phyloP scores from a whole-genome alignment of 2,329 filamentous ascomycete species.

The Anisogramma anomala region DNA sequence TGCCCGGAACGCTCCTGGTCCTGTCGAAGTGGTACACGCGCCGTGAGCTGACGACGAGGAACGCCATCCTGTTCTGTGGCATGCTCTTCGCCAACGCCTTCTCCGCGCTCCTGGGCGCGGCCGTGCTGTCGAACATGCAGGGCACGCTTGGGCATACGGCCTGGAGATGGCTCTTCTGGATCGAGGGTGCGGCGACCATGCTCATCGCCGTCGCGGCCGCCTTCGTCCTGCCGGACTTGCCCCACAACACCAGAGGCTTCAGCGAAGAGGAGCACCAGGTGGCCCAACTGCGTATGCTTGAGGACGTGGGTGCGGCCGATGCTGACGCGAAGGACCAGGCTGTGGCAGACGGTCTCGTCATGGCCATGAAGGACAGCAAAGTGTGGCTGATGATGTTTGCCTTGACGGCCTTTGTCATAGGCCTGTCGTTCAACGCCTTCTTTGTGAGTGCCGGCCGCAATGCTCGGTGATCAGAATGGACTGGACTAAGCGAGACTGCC shows the following conservation, averaged over 20 bases:
- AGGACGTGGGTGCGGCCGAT: conserved; percentile 47
- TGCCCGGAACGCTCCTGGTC: conserved; percentile 52
- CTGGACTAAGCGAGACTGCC: neutral
- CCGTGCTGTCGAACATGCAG: conserved; percentile 48
- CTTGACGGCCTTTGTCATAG: conserved; percentile 49
- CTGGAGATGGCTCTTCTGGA: conserved; percentile 52
- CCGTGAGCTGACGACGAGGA: conserved; percentile 41
- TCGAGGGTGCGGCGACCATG: conserved; percentile 45
- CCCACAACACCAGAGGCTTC: conserved; percentile 46
- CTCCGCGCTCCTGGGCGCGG: conserved; percentile 45
- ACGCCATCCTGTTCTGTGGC: conserved; percentile 47
- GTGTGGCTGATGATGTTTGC: conserved; percentile 54
- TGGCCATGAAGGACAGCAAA: conserved; percentile 49
- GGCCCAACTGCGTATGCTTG: conserved; percentile 43
- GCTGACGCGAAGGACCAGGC: conserved; percentile 38
- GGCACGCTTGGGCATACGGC: conserved; percentile 41
- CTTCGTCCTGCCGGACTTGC: conserved; percentile 43
- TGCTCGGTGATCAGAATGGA: too few relatives aligned
- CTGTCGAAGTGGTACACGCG: conserved; percentile 58
- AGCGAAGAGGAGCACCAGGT: conserved; percentile 45
- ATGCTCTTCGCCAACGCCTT: conserved; percentile 51
- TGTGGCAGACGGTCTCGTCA: conserved; percentile 40
- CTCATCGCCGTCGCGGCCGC: conserved; percentile 32
- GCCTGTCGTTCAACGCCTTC: conserved; percentile 47
- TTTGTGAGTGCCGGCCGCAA: conserved; percentile 28